Base-by-base conservation (phyloP, 192 early-diverging fungal species). In the Pilaira anomala region DNA sequence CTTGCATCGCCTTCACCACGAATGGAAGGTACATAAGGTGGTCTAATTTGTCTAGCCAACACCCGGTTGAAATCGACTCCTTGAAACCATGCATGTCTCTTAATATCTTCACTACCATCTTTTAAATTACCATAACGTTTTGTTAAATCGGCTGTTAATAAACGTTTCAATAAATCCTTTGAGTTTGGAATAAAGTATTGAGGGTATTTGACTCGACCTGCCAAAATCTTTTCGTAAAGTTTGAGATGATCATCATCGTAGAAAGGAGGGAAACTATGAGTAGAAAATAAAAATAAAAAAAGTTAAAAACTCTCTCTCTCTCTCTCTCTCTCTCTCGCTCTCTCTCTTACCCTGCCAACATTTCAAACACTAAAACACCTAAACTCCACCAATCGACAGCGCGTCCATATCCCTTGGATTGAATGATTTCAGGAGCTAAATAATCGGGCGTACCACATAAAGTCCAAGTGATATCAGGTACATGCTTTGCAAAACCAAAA, bases 371-470 rank as follows among this genome's bases (percentile, higher is more conserved):
- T 46, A 97, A 68, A 50, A 97, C 84, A 30, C 95, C 95, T 66
- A 97, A 84, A 46, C 93, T 89, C 84, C 91, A 97, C 95, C 95
- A 97, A 78, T 97, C 95, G 0, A 94, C 95, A 7, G 93, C 91
- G 57, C 88, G 88, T 16, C 93, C 91, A 75, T 94, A 95, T 24
- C 94, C 94, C 73, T 91, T 92, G 54, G 91, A 90, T 77, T 95
- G 93, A 75, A 94, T 93, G 48, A 95, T 91, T 66, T 92, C 91
- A 6, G 91, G 91, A 16, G 91, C 91, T 67, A 95, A 79, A 41
- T 83, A 83, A 65, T 90, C 90, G 0, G 91, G 90, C 0, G 90
- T 92, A 26, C 91, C 90, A 75, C 91, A 93, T n/a, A 93, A 78
- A 8, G 90, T 93, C 87, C 88, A 92, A 24, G 90, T 90, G 4